Percentiles rank a stretch among this genome's conserved stretches.
phyloP scores from a whole-genome alignment of 495 filamentous ascomycete genomes.

The Talaromyces adpressus region DNA sequence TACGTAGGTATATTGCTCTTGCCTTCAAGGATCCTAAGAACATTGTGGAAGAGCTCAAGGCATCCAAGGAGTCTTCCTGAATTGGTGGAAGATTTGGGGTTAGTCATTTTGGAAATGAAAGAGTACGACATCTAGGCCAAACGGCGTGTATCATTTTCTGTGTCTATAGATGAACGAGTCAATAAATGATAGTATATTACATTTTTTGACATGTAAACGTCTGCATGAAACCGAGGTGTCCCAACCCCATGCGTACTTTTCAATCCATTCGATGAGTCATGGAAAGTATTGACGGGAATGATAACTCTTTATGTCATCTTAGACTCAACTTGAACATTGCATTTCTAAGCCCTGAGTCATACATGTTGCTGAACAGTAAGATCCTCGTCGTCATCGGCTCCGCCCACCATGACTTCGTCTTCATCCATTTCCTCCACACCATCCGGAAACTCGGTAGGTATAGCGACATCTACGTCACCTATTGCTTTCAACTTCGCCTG shows the following conservation, averaged over 20 bases:
- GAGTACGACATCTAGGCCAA: neutral
- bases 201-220: neutral
- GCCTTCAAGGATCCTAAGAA: slow-evolving; percentile 57
- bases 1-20: slow-evolving; percentile 44
- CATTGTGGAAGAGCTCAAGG: slow-evolving; percentile 44
- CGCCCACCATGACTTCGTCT: slow-evolving; percentile 33
- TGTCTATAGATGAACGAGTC: neutral
- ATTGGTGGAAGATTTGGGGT: neutral
- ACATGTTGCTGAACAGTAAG: slow-evolving; percentile 8
- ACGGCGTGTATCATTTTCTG: neutral
- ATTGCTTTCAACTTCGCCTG: slow-evolving; percentile 68
- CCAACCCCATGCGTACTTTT: no score
- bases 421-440: slow-evolving; percentile 39
- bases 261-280: no score
- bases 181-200: neutral
- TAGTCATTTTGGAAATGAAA: neutral
- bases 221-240: no score
- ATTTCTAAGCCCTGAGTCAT: neutral
- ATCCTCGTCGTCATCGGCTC: slow-evolving; percentile 23
- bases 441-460: slow-evolving; percentile 25
- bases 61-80: neutral
- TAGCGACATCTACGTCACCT: slow-evolving; percentile 31
- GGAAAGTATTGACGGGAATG: no score
- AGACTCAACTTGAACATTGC: no score
- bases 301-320: no score